Conservation (phyloP, 228 moss, liverwort and hornwort species). For the Sphagnum fallax region DNA sequence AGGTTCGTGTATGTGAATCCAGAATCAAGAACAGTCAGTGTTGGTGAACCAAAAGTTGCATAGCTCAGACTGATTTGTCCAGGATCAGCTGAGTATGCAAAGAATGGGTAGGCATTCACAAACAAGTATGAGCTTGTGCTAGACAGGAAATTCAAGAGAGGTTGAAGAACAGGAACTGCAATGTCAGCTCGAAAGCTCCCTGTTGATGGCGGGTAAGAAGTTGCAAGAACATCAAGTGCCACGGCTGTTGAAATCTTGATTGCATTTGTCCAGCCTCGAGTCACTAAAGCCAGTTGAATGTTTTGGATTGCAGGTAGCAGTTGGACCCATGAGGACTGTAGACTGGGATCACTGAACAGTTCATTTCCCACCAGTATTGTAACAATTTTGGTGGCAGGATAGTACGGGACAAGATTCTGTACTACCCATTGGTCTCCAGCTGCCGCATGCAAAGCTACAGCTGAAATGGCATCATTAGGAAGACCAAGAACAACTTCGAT, state of each 20-base stretch:
- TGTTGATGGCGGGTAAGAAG: constrained; percentile 70
- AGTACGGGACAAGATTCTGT: constrained; percentile 33
- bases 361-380: constrained; percentile 77
- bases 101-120: constrained; percentile 78
- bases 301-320: constrained; percentile 63
- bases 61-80: constrained; percentile 45
- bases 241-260: constrained; percentile 77
- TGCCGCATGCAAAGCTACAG: constrained; percentile 4
- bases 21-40: constrained; percentile 29
- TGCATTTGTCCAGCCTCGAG: constrained; percentile 13
- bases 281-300: constrained; percentile 41
- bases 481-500: constrained; percentile 39
- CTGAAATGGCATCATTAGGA: constrained; percentile 25
- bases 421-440: constrained; percentile 37
- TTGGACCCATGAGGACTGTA: constrained; percentile 23
- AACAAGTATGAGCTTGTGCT: constrained; percentile 43
- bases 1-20: constrained; percentile 41
- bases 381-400: constrained; percentile 56
- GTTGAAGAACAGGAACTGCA: constrained; percentile 37
- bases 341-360: constrained; percentile 36
- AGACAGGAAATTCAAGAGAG: constrained; percentile 50
- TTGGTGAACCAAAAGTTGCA: constrained; percentile 36
- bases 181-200: constrained; percentile 60
- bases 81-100: constrained; percentile 54
- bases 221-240: constrained; percentile 53